Conservation (phyloP, 1,139 yeast species). For the Casaregolazyma suthepensis region DNA sequence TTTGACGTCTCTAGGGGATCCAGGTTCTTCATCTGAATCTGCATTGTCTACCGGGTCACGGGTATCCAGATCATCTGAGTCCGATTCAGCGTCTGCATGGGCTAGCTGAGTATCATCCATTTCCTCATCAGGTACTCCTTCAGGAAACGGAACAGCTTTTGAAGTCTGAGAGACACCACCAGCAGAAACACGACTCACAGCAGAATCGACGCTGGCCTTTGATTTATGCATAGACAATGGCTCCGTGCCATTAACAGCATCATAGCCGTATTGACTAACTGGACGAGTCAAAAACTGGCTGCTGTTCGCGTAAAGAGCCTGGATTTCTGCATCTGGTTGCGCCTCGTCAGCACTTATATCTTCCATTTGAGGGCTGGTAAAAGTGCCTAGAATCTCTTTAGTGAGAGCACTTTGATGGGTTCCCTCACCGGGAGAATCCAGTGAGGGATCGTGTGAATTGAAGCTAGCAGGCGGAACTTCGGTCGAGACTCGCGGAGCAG, state of each 20-base stretch:
- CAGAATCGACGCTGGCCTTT: constrained; percentile 3
- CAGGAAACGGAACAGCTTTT: not conserved
- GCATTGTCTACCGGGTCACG: not conserved
- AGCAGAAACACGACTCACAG: constrained; percentile 1
- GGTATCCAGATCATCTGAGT: not conserved
- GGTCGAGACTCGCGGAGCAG: not conserved
- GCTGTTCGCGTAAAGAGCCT: constrained; percentile 31
- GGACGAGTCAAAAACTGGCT: constrained; percentile 28
- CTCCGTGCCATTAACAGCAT: constrained; percentile 13
- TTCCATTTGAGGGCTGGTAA: constrained; percentile 9
- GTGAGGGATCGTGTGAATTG: not conserved
- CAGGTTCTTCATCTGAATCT: not conserved
- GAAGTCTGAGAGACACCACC: constrained; percentile 9
- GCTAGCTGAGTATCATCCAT: not conserved
- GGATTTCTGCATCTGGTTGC: constrained; percentile 26
- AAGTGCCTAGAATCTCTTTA: constrained; percentile 24
- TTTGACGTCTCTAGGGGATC: not conserved
- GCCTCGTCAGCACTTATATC: constrained; percentile 13
- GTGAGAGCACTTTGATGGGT: constrained; percentile 15
- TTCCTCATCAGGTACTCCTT: not conserved
- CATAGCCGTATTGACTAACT: constrained; percentile 24
- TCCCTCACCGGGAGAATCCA: not conserved
- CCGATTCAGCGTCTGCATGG: not conserved
- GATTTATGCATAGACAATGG: constrained; percentile 22
- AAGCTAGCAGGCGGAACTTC: not conserved